Base-by-base conservation (phyloP, 1,284 basidiomycete species). In the Coniferiporia sulphurascens region DNA sequence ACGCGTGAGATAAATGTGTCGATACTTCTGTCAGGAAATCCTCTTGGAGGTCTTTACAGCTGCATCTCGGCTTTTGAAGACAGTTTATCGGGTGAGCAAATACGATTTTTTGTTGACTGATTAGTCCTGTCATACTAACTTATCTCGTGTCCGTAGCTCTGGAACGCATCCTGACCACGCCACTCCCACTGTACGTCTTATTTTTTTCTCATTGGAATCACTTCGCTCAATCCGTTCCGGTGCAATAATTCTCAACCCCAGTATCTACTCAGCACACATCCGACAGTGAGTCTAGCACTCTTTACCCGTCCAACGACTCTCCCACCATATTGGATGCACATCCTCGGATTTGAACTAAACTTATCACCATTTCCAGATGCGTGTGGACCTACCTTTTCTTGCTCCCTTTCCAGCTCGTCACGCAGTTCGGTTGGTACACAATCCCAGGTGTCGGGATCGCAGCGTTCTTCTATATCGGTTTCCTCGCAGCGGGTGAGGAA, bases 351-450 rank as follows among this genome's bases (percentile, higher is more conserved):
- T n/a, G n/a, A n/a, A 38, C 36, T 52, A 21, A 36, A 56, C 44
- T 59, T 7, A 36, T 51, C 49, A 15, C 19, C 13, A 27, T 32
- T 22, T 49, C 12, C 63, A 84, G 83, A 68, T 85, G 83, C 44
- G 81, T 86, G 32, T 86, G 83, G 84, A 69, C 86, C 15, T 87
- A 86, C 68, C 76, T 86, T 1, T 84, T 87, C 71, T 83, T 85
- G 69, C 73, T 87, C 1, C 85, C 84, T 0, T 86, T 87, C 74
- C 84, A 87, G 68, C 76, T 86, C 15, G 78, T 84, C 50, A 73
- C 72, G 52, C 74, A 78, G 32, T 86, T 86, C 63, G 74, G 72
- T 4, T 86, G 82, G 74, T 80, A 77, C 68, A 78, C 84, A 1
- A 82, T 87, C 48, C 78, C 80, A 1, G 84, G 82, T 27, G 82